Evolutionary conservation across 2,329 filamentous ascomycete species (phyloP), one percentile per base, ranked within the genome.

Genomic region (Eurotiales sp.): DNA sequence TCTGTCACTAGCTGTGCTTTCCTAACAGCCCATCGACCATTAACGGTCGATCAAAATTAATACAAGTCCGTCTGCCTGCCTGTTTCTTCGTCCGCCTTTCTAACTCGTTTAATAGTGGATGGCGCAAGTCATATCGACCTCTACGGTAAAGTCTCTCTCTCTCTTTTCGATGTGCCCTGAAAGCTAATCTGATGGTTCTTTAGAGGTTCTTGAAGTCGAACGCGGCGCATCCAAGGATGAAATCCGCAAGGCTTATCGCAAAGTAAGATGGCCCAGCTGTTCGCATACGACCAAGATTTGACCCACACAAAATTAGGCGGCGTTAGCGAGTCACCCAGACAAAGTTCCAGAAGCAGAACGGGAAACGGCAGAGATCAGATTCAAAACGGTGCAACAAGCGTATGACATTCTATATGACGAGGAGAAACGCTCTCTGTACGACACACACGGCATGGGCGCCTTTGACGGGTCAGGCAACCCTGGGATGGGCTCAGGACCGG

Each of bases 381-480:
- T 99, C 84, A 99, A 99, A 75, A 77, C 85, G 50, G 86, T 95
- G 52, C 91, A 88, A 54, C 87, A 95, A 74, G 93, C 93, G 61
- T 99, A 99, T 77, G 93, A 99, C 68, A 97, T 99, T 67, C 89
- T 99, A 51, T 87, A 84, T 73, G 92, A 99, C 78, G 92, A 97
- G 57, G 84, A 97, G 56, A 96, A 95, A 72, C 87, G 93, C 64
- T 81, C 88, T 51, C 74, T 95, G 56, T 99, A 99, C 76, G 93
- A 99, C 66, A 85, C 84, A 56, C 89, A 96, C 67, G 93, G 93
- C 74, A 96, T 97, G 91, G 83, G 88, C 39, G 93, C 92, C 53
- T 97, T 99, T 67, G 90, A 96, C 67, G 83, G 87, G 46, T 84
- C 83, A 50, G 81, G 82, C 52, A 85, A 86, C 48, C 65, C 82